phyloP scores from a whole-genome alignment of 495 filamentous ascomycete genomes.

The Paragyromitra xinjiangensis region DNA sequence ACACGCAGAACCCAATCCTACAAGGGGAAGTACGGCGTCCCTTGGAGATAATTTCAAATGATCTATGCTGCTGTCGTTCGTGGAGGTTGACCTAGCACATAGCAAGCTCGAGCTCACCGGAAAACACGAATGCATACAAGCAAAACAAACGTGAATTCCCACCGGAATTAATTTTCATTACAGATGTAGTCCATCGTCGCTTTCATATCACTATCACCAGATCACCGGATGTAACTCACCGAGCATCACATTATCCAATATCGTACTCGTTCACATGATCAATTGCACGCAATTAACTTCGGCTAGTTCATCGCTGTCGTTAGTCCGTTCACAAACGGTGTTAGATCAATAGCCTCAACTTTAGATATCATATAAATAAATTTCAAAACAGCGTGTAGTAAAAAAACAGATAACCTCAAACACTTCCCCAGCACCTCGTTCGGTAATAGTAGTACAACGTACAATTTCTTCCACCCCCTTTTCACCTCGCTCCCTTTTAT shows the following conservation, averaged over 20 bases:
- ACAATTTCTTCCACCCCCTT: neutral
- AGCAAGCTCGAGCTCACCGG: neutral
- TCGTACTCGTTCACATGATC: neutral
- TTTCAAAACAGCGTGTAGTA: constrained; percentile 16
- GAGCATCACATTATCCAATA: neutral
- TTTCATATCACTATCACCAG: neutral
- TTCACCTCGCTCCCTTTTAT: neutral
- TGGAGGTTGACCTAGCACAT: constrained; percentile 1
- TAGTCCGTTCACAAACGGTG: neutral
- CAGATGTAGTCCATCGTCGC: neutral
- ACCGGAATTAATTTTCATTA: neutral
- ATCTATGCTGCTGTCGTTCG: neutral
- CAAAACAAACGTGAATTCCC: neutral
- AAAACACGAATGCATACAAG: too few species aligned
- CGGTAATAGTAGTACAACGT: constrained; percentile 23
- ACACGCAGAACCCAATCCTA: neutral
- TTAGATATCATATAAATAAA: constrained; percentile 4
- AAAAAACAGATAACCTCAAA: constrained; percentile 14
- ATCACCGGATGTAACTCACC: constrained; percentile 1
- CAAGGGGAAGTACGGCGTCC: neutral
- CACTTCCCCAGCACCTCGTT: constrained; percentile 7
- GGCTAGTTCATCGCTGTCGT: neutral
- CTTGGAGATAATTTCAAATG: too few species aligned
- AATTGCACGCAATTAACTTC: neutral
- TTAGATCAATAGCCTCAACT: neutral